A percentile compares a stretch with the other conserved stretches of the same genome.
phyloP scores from a whole-genome alignment of 306 rosid species.

The Vigna reflexopilosa region DNA sequence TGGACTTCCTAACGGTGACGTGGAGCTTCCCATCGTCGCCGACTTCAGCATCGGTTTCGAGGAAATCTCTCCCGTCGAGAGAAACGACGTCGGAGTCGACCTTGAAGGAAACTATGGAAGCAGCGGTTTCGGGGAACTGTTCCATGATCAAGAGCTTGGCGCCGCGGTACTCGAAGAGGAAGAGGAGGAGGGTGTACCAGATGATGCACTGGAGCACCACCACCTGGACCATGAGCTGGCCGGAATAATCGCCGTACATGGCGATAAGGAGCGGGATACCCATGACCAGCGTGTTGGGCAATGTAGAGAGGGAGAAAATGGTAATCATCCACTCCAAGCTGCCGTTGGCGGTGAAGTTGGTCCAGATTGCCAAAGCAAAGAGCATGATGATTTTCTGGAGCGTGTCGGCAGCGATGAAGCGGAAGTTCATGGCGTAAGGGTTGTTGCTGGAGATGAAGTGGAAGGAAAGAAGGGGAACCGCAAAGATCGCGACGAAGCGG shows the following conservation, averaged over 20 bases:
- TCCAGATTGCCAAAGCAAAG: slow-evolving; percentile 66
- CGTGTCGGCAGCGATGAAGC: slow-evolving; percentile 97
- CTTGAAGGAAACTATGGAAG: slow-evolving; percentile 92
- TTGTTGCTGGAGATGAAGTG: slow-evolving; percentile 87
- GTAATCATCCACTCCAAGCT: slow-evolving; percentile 98
- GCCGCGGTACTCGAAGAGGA: slow-evolving; percentile 92
- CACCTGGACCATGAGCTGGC: slow-evolving; percentile 85
- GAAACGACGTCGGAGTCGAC: slow-evolving; percentile 98
- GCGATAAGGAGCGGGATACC: slow-evolving; percentile 89
- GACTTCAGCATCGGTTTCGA: slow-evolving; percentile 92
- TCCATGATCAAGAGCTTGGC: slow-evolving; percentile 94
- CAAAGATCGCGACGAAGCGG: slow-evolving; percentile 94
- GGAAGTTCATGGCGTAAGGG: slow-evolving; percentile 85
- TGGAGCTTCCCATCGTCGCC: slow-evolving; percentile 95
- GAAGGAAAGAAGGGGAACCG: slow-evolving; percentile 93
- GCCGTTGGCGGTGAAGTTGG: slow-evolving; percentile 78
- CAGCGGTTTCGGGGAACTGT: slow-evolving; percentile 97
- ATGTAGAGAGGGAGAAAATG: slow-evolving; percentile 90
- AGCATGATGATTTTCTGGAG: slow-evolving; percentile 94
- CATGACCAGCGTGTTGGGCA: slow-evolving; percentile 94
- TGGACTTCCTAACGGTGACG: slow-evolving; percentile 86
- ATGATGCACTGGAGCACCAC: slow-evolving; percentile 96
- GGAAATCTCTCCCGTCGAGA: slow-evolving; percentile 84
- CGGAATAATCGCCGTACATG: slow-evolving; percentile 78
- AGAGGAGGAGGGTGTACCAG: slow-evolving; percentile 92